Percentiles rank a stretch among this genome's conserved stretches.
Conservation (phyloP, 2,329 filamentous ascomycete species). For the Aspergillus arachidicola region DNA sequence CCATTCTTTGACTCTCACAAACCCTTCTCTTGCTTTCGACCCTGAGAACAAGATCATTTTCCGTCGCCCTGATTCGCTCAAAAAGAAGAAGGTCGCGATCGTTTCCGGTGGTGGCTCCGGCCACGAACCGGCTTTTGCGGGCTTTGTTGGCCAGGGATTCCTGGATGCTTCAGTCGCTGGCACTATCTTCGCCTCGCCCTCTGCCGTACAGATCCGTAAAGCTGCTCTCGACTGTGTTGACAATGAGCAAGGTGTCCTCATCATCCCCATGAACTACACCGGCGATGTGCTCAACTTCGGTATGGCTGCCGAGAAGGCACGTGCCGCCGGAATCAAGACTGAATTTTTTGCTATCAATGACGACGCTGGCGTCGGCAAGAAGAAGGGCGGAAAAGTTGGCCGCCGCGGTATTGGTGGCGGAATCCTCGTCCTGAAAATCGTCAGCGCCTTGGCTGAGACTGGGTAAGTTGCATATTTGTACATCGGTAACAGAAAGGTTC, state of each 20-base stretch:
- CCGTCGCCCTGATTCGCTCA: conserved; percentile 60
- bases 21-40: conserved; percentile 81
- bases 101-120: conserved; percentile 87
- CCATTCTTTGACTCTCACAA: conserved; percentile 75
- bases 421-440: conserved; percentile 87
- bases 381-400: conserved; percentile 86
- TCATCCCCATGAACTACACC: conserved; percentile 96
- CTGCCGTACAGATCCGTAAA: conserved; percentile 77
- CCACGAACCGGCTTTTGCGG: conserved; percentile 85
- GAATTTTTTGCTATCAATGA: conserved; percentile 93
- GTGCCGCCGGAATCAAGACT: conserved; percentile 72
- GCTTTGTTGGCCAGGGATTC: conserved; percentile 80
- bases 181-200: conserved; percentile 82
- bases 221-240: conserved; percentile 75
- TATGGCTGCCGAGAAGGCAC: conserved; percentile 89
- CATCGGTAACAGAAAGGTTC: background rate
- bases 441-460: conserved; percentile 76
- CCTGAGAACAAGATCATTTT: conserved; percentile 81
- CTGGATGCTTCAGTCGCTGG: conserved; percentile 82
- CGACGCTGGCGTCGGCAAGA: conserved; percentile 84
- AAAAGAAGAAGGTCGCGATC: conserved; percentile 69
- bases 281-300: conserved; percentile 90
- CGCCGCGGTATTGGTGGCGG: conserved; percentile 88
- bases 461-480: conserved; percentile 51
- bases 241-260: conserved; percentile 72